phyloP scores from a whole-genome alignment of 352 stramenopile genomes.

The Globisporangium cystogenes region DNA sequence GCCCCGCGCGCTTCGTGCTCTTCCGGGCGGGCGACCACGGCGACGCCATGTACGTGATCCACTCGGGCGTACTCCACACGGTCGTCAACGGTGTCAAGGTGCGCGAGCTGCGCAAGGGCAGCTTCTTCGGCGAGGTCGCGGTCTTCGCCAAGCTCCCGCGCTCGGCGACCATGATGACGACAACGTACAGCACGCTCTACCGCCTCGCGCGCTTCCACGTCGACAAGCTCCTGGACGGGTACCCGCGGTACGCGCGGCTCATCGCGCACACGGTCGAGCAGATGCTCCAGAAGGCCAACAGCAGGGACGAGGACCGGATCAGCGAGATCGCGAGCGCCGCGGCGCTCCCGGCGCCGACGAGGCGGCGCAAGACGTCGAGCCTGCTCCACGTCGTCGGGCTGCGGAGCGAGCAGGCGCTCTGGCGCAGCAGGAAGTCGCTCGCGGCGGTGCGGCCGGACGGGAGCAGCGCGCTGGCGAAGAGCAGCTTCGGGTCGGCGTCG shows the following conservation, averaged over 20 bases:
- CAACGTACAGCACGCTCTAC: conserved; percentile 66
- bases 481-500: not conserved
- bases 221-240: conserved; percentile 49
- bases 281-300: conserved; percentile 30
- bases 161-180: conserved; percentile 52
- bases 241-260: conserved; percentile 34
- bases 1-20: conserved; percentile 47
- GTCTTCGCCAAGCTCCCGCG: conserved; percentile 60
- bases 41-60: conserved; percentile 69
- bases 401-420: conserved; percentile 7
- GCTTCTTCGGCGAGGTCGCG: conserved; percentile 62
- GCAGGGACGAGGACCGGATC: conserved; percentile 13
- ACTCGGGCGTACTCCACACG: conserved; percentile 55
- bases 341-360: not conserved
- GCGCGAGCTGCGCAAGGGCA: conserved; percentile 57
- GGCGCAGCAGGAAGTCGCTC: conserved; percentile 6
- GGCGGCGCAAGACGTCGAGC: conserved; percentile 7
- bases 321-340: conserved; percentile 4
- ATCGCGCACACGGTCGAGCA: conserved; percentile 35
- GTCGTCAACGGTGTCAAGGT: conserved; percentile 60
- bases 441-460: conserved; percentile 1
- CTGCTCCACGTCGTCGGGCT: conserved; percentile 6
- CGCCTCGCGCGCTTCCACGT: conserved; percentile 38
- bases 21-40: conserved; percentile 54
- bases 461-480: not conserved